Evolutionary conservation across 2,329 filamentous ascomycete species (phyloP), one percentile per base, ranked within the genome.

Genomic region (Metarhizium humberi): DNA sequence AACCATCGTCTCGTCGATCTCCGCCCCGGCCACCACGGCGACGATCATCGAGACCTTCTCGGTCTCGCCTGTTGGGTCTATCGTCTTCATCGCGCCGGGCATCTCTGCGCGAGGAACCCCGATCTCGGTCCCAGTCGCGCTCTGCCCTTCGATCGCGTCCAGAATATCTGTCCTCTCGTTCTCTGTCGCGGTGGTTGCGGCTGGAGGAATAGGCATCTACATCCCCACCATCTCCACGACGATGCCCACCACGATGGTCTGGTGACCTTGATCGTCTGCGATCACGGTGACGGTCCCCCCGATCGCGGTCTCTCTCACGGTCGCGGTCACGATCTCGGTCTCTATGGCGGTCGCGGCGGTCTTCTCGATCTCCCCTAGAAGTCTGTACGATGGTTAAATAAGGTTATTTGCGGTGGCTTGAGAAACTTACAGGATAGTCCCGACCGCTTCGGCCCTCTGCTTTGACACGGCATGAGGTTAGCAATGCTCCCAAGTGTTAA

Each of bases 171-270:
- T 96, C 92, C 72, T 97, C 92, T 59, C 92, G 88, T 75, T 97
- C 92, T 59, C 92, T 81, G 69, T 95, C 92, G 68, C 92, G 84
- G 71, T 96, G 95, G 74, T 87, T 92, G 63, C 92, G 87, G 72
- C 91, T 96, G 6, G 89, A 91, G 20, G 92, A 95, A 74, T 97
- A 97, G 55, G 88, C 85, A 72, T 96, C 91, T 70, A 92, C 89
- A 56, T 83, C 80, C 70, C 81, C 80, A 70, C 81, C 56, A n/a
- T 94, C 87, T 63, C 87, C 87, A 63, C 89, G 85, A 56, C 86
- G 81, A 61, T 83, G 77, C 65, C 82, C 65, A 57, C 73, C 54
- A 20, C 56, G 80, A 67, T 89, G 85, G 64, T 88, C 85, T 56
- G 92, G 92, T 18, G 92, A 97, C 68, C 92, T 85, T 58, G 92